Evolutionary conservation across 306 rosid species (phyloP).

Genomic region (Elaeagnus macrophylla): DNA sequence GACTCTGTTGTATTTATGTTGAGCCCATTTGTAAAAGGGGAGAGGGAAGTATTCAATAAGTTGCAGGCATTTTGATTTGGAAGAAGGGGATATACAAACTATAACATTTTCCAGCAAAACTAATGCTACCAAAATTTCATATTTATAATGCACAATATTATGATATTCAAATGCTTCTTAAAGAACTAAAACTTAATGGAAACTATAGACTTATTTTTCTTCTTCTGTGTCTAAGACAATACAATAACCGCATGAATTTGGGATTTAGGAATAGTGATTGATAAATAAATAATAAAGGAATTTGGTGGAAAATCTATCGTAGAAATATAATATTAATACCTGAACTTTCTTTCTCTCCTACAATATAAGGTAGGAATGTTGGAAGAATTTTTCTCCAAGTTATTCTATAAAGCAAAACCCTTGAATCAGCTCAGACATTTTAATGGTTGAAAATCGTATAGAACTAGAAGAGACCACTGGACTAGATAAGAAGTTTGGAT

Average conservation of each 20-base stretch:
- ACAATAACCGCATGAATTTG: constrained; percentile 59
- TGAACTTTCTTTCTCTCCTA: constrained; percentile 76
- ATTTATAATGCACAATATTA: too few species aligned
- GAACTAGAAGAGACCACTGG: constrained; percentile 2
- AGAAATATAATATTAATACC: constrained; percentile 27
- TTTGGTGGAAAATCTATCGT: neutral
- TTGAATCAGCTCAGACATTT: neutral
- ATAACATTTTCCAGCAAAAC: too few species aligned
- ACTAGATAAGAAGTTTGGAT: neutral
- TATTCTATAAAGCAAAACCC: constrained; percentile 28
- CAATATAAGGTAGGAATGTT: constrained; percentile 32
- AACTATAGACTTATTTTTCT: constrained; percentile 40
- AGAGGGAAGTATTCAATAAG: too few species aligned
- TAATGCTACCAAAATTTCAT: too few species aligned
- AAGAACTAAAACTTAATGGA: constrained; percentile 53
- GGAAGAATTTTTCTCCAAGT: constrained; percentile 43
- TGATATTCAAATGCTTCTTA: neutral
- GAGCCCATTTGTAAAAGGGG: too few species aligned
- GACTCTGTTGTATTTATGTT: too few species aligned
- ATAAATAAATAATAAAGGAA: constrained; percentile 1
- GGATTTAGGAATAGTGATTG: constrained; percentile 1
- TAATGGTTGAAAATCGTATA: too few species aligned
- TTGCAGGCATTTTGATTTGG: neutral
- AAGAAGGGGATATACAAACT: neutral
- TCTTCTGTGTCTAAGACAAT: constrained; percentile 56